Conservation (phyloP, 345 rosid genomes). For the Eucalyptus brandiana region DNA sequence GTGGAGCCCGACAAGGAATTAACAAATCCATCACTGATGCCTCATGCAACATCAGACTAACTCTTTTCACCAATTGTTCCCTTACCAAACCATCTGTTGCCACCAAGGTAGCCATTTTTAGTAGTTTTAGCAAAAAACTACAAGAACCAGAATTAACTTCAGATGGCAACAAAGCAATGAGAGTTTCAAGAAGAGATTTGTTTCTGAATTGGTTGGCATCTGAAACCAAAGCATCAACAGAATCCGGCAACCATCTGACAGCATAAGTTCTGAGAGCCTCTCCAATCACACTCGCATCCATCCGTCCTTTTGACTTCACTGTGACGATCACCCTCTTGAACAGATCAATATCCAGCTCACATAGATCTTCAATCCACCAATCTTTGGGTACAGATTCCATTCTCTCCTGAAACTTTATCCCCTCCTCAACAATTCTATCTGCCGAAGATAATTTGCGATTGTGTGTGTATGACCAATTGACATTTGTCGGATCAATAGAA, state of each 20-base stretch:
- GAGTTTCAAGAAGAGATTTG: conserved; percentile 57
- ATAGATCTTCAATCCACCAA: conserved; percentile 98
- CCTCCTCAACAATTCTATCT: conserved; percentile 37
- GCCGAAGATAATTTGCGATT: conserved; percentile 53
- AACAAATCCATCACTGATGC: conserved; percentile 65
- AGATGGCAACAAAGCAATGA: conserved; percentile 55
- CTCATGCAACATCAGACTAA: conserved; percentile 55
- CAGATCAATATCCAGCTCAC: conserved; percentile 71
- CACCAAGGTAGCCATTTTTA: conserved; percentile 56
- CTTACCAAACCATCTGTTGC: conserved; percentile 34
- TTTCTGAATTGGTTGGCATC: conserved; percentile 29
- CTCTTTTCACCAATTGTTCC: conserved; percentile 47
- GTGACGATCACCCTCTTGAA: conserved; percentile 52
- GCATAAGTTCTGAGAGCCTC: conserved; percentile 78
- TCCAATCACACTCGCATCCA: conserved; percentile 49
- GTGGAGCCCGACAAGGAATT: conserved; percentile 34
- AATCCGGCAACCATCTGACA: conserved; percentile 75
- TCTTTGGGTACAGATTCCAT: conserved; percentile 66
- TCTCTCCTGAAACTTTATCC: conserved; percentile 5
- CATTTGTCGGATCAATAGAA: conserved; percentile 51
- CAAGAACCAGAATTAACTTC: conserved; percentile 51
- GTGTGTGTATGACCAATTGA: conserved; percentile 86
- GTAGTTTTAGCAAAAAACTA: conserved; percentile 68
- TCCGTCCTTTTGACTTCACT: conserved; percentile 71
- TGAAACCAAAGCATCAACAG: conserved; percentile 34